Conservation (phyloP, 2,329 filamentous ascomycete species). For the Fusarium sororula region DNA sequence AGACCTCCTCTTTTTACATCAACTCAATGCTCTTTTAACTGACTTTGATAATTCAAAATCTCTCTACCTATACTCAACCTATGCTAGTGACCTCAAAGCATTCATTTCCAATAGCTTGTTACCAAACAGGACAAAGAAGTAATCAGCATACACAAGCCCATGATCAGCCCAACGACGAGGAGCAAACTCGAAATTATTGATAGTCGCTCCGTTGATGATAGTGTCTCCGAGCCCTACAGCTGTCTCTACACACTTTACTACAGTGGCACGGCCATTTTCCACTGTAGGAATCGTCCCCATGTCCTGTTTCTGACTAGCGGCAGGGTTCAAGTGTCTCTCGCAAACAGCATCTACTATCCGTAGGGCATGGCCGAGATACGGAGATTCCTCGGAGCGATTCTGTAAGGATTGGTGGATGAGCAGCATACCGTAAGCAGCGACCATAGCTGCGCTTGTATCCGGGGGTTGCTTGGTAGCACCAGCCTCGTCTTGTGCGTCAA, state of each 20-base stretch:
- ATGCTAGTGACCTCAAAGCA: not conserved
- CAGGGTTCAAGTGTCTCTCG: conserved; percentile 32
- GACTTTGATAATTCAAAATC: not conserved
- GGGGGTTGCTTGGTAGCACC: conserved; percentile 34
- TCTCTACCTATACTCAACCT: not conserved
- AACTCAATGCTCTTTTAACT: no score
- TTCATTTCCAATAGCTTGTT: conserved; percentile 46
- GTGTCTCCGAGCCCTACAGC: conserved; percentile 41
- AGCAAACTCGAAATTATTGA: conserved; percentile 57
- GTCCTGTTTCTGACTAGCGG: not conserved
- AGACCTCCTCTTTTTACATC: no score
- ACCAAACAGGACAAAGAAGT: conserved; percentile 57
- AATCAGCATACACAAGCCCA: conserved; percentile 60
- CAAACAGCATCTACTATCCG: conserved; percentile 8
- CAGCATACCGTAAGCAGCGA: conserved; percentile 52
- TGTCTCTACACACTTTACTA: not conserved
- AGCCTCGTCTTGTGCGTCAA: conserved; percentile 27
- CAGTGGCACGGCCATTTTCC: not conserved
- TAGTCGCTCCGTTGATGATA: conserved; percentile 56
- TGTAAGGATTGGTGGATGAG: conserved; percentile 45
- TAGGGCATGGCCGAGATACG: not conserved
- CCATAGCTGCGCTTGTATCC: conserved; percentile 51
- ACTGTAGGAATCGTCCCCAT: not conserved
- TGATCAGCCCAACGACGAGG: conserved; percentile 56
- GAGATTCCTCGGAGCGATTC: conserved; percentile 21